phyloP scores from a whole-genome alignment of 2,329 filamentous ascomycete genomes.

The Truncatella angustata region DNA sequence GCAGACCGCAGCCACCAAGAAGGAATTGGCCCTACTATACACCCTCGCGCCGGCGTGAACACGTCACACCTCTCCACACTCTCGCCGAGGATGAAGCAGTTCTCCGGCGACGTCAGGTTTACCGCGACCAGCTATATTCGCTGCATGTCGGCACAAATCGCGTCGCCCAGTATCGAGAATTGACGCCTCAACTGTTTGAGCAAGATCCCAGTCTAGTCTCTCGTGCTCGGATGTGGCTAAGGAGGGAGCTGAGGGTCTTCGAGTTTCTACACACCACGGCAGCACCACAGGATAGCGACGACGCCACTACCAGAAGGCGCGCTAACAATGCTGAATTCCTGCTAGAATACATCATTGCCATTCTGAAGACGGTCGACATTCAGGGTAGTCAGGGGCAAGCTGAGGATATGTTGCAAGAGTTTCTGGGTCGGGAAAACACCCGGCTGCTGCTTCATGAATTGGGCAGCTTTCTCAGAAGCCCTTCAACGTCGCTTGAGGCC shows the following conservation, averaged over 20 bases:
- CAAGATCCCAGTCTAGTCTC: conserved; percentile 66
- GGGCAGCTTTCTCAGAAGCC: conserved; percentile 78
- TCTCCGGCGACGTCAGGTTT: conserved; percentile 67
- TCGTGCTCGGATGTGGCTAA: conserved; percentile 76
- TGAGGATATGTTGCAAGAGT: conserved; percentile 75
- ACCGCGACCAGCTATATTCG: conserved; percentile 70
- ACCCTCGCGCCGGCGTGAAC: conserved; percentile 12
- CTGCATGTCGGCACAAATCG: conserved; percentile 80
- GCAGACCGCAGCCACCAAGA: neutral
- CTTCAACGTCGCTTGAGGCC: conserved; percentile 65
- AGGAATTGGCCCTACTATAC: conserved; percentile 10
- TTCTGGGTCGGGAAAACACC: conserved; percentile 72
- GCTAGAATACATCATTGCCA: conserved; percentile 80
- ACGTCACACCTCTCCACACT: conserved; percentile 17
- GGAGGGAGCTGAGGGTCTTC: conserved; percentile 83
- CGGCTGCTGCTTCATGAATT: conserved; percentile 82
- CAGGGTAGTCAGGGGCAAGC: conserved; percentile 77
- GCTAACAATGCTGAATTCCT: conserved; percentile 78
- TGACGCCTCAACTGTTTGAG: conserved; percentile 67
- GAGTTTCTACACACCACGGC: conserved; percentile 56
- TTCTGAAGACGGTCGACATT: conserved; percentile 79
- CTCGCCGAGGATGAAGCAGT: conserved; percentile 37
- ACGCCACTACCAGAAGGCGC: conserved; percentile 36
- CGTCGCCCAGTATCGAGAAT: conserved; percentile 71
- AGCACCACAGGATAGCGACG: conserved; percentile 18